Evolutionary conservation across 139 green algal species (phyloP), one percentile per base, ranked within the genome.

Genomic region (Picochlorum costavermella): DNA sequence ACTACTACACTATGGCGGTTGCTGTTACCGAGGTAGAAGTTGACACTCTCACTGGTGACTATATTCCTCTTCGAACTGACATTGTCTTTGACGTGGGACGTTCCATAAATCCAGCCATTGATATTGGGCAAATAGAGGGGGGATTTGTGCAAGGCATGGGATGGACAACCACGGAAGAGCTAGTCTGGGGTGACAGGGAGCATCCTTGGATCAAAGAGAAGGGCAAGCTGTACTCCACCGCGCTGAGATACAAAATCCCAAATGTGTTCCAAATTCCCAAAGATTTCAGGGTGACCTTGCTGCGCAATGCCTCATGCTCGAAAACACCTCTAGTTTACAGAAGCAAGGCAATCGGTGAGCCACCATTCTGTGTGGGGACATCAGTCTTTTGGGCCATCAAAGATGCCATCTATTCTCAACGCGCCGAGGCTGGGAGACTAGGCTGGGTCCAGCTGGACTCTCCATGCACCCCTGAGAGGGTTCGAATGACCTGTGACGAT

Each of bases 81-180:
- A 78, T 98, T 5, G 71, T 86, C 4, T 97, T 98, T 88, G 92
- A 98, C 49, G 79, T 97, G 25, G 92, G 92, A 50, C 84, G 88
- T 60, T 83, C 86, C 6, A 75, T 98, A 45, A 98, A 98, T 78
- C 92, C 92, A 2, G 85, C 90, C 63, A 95, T 98, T 33, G 92
- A 98, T 81, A 86, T 98, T 26, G 92, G 92, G 0, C 90, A 97
- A 84, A 81, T 98, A 44, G 92, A 98, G 74, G 92, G 92, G 46
- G 92, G 80, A 9, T 97, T 96, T 66, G 66, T 76, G 66, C 91
- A 97, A 77, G 92, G 92, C 57, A 81, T 98, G 81, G 92, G 92
- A 20, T 98, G 90, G 92, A 67, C 81, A 51, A 87, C 81, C 57
- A 80, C 96, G 13, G 92, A 98, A 85, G 92, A 98, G 83, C 70